Evolutionary conservation across 1,284 basidiomycete genomes (phyloP).

Genomic region (Phylloporus gajari): DNA sequence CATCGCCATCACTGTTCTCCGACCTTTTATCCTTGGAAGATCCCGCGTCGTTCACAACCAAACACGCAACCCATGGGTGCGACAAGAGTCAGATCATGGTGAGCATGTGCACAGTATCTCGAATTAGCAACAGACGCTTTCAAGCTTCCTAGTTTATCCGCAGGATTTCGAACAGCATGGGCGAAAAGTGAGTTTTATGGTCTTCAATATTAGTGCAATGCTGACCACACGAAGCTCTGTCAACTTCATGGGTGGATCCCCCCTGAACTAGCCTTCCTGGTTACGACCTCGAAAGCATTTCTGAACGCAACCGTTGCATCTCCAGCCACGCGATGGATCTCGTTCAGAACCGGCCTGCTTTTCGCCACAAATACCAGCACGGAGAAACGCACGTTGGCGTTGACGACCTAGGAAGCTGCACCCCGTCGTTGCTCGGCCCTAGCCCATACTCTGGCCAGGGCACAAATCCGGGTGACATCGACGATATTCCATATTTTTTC

Average conservation of each 20-base stretch:
- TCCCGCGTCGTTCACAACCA: background rate
- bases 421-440: conserved; percentile 55
- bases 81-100: background rate
- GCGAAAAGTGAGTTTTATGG: conserved; percentile 39
- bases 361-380: conserved; percentile 49
- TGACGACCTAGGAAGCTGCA: conserved; percentile 65
- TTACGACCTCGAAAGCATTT: conserved; percentile 75
- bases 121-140: conserved; percentile 7
- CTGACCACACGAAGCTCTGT: conserved; percentile 33
- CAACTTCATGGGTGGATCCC: conserved; percentile 65
- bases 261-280: conserved; percentile 89
- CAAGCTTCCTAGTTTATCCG: background rate
- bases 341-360: conserved; percentile 79
- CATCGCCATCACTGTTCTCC: no score
- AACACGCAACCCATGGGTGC: background rate
- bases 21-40: background rate
- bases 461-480: conserved; percentile 66
- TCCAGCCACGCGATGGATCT: conserved; percentile 74
- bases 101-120: conserved; percentile 14
- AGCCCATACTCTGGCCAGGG: conserved; percentile 75
- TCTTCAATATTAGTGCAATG: background rate
- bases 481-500: conserved; percentile 83
- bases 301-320: conserved; percentile 73
- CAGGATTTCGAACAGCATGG: conserved; percentile 35
- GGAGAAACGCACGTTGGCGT: conserved; percentile 54